Conservation (phyloP, 306 rosid genomes). For the Lupinus albus region DNA sequence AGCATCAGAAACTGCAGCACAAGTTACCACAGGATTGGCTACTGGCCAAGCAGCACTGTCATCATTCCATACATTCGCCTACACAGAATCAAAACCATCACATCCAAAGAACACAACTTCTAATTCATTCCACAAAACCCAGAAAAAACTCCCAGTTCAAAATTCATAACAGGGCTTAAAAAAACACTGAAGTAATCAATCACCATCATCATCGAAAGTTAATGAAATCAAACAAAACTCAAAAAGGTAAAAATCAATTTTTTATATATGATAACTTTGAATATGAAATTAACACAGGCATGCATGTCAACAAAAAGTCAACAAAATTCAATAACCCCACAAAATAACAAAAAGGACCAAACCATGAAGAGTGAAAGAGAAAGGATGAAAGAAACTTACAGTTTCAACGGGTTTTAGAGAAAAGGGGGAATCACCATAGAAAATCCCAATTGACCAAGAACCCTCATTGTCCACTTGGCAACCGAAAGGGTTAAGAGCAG, state of each 20-base stretch:
- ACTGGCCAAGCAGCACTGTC: constrained; percentile 93
- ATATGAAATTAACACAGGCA: constrained; percentile 15
- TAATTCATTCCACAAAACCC: constrained; percentile 21
- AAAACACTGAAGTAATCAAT: too few species aligned
- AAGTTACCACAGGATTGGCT: constrained; percentile 89
- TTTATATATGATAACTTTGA: background rate
- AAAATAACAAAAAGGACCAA: background rate
- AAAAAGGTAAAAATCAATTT: background rate
- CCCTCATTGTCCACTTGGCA: constrained; percentile 97
- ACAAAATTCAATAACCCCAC: background rate
- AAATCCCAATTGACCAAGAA: constrained; percentile 94
- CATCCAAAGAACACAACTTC: constrained; percentile 16
- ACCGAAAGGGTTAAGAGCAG: constrained; percentile 53
- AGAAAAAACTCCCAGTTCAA: constrained; percentile 22
- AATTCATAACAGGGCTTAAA: background rate
- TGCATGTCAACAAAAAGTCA: constrained; percentile 28
- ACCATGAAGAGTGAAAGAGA: background rate
- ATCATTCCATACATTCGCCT: constrained; percentile 73
- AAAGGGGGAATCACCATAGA: constrained; percentile 87
- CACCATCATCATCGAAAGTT: background rate
- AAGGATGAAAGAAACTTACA: constrained; percentile 49
- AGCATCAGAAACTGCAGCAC: constrained; percentile 90
- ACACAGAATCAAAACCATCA: constrained; percentile 45
- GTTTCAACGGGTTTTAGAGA: constrained; percentile 83
- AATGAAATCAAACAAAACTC: background rate